A percentile compares a stretch with the other conserved stretches of the same genome.
These are phyloP conservation scores for Yamadazyma laniorum DNA, from an alignment of 805 yeast genomes.

Conservation along the genomic window DNA sequence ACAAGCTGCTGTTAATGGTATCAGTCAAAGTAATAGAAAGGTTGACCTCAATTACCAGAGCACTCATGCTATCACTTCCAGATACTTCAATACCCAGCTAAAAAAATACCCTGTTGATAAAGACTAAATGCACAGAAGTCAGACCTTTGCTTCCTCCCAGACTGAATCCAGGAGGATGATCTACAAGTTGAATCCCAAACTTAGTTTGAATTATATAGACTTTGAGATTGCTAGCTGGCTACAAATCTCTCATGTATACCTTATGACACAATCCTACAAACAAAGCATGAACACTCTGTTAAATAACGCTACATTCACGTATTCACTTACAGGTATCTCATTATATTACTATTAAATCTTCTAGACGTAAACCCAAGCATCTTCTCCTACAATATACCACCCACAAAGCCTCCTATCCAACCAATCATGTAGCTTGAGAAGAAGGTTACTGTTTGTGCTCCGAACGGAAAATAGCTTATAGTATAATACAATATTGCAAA, in stretches of 20 bases:
- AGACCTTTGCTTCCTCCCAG: too few species aligned
- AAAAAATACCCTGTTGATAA: conserved; percentile 13
- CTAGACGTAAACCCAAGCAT: background rate
- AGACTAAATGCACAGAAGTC: background rate
- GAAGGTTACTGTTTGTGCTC: conserved; percentile 69
- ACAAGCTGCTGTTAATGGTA: conserved; percentile 15
- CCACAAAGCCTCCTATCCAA: conserved; percentile 47
- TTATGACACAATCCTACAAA: too few species aligned
- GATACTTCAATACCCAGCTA: conserved; percentile 14
- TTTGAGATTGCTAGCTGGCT: too few species aligned
- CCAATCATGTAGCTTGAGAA: conserved; percentile 45
- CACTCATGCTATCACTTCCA: conserved; percentile 1
- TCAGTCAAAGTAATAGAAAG: conserved; percentile 9
- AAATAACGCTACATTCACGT: too few species aligned
- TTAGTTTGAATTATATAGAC: too few species aligned
- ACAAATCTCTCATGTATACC: too few species aligned
- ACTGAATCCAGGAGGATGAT: too few species aligned
- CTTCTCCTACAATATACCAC: conserved; percentile 38
- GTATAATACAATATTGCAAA: conserved; percentile 89
- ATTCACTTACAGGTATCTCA: too few species aligned
- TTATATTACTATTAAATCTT: too few species aligned
- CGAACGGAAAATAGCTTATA: conserved; percentile 92
- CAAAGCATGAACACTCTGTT: too few species aligned
- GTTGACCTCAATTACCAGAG: conserved; percentile 1
- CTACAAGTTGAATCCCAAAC: too few species aligned